phyloP scores from a whole-genome alignment of 371 early-diverging fungal species.

The Lichtheimia corymbifera region DNA sequence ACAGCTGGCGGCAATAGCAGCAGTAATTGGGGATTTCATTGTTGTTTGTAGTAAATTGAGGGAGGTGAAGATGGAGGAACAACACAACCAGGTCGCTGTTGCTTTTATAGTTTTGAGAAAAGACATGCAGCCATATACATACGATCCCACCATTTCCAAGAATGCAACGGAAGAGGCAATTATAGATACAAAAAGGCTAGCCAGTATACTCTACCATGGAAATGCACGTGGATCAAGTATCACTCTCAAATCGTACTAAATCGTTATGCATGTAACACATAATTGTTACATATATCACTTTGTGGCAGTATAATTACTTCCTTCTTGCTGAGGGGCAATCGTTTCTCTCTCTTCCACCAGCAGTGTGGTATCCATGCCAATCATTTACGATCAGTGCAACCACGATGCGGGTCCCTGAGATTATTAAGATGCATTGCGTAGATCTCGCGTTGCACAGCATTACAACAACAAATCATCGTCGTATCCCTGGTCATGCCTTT shows the following conservation, averaged over 20 bases:
- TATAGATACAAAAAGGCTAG: not conserved
- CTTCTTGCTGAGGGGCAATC: not conserved
- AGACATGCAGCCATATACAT: not conserved
- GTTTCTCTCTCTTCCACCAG: not conserved
- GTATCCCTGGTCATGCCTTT: too few relatives aligned
- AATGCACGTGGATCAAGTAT: constrained; percentile 1
- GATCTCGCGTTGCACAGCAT: not conserved
- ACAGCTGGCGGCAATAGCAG: not conserved
- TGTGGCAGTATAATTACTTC: not conserved
- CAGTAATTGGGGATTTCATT: not conserved
- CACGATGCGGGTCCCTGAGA: not conserved
- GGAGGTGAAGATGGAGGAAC: not conserved
- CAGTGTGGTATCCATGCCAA: not conserved
- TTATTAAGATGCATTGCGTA: not conserved
- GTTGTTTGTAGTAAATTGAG: not conserved
- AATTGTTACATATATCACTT: not conserved
- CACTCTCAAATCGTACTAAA: not conserved
- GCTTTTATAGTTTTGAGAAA: not conserved
- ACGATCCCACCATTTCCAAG: not conserved
- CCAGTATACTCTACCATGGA: not conserved
- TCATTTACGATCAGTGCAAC: too few relatives aligned
- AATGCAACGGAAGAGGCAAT: not conserved
- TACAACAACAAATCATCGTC: not conserved
- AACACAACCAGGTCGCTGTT: not conserved
- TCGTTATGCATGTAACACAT: not conserved